These are phyloP conservation scores for Botryosphaeria agaves DNA, from an alignment of 2,329 filamentous ascomycete species.

Conservation along the genomic window DNA sequence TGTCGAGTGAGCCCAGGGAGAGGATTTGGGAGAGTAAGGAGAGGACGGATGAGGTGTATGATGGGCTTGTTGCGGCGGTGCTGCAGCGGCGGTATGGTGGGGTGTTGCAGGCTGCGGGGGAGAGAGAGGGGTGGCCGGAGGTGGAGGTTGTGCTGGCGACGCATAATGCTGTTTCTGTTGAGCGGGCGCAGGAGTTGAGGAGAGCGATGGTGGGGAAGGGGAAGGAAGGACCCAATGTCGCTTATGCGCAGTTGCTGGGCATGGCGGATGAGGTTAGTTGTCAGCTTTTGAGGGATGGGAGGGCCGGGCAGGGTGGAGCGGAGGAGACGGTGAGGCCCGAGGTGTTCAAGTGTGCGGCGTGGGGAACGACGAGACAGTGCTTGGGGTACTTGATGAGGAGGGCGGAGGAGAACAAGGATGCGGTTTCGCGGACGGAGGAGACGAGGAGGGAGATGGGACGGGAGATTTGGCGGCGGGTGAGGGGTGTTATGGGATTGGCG, in stretches of 20 bases:
- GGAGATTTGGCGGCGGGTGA: slow-evolving; percentile 27
- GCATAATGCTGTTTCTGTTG: slow-evolving; percentile 62
- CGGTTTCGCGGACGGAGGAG: slow-evolving; percentile 35
- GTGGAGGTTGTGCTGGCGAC: slow-evolving; percentile 57
- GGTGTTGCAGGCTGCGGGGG: slow-evolving; percentile 24
- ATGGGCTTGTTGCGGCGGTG: slow-evolving; percentile 50
- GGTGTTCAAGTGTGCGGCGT: slow-evolving; percentile 39
- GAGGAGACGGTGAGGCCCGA: slow-evolving; percentile 19
- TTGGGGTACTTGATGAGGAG: slow-evolving; percentile 51
- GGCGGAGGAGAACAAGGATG: slow-evolving; percentile 45
- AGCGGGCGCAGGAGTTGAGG: slow-evolving; percentile 31
- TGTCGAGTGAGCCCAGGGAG: slow-evolving; percentile 29
- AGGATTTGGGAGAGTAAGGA: slow-evolving; percentile 37
- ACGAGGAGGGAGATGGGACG: slow-evolving; percentile 31
- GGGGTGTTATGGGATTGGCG: slow-evolving; percentile 11
- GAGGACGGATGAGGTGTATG: slow-evolving; percentile 45
- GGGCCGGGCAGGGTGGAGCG: slow-evolving; percentile 19
- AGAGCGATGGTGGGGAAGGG: slow-evolving; percentile 23
- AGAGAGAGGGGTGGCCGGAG: slow-evolving; percentile 20
- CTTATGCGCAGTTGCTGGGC: slow-evolving; percentile 71
- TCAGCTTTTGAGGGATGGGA: slow-evolving; percentile 26
- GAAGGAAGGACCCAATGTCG: slow-evolving; percentile 28
- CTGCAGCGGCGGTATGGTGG: slow-evolving; percentile 45
- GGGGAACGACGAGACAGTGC: slow-evolving; percentile 50
- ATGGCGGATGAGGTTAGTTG: slow-evolving; percentile 89